Conservation (phyloP, 1,284 basidiomycete genomes). For the Thelephora terrestris region DNA sequence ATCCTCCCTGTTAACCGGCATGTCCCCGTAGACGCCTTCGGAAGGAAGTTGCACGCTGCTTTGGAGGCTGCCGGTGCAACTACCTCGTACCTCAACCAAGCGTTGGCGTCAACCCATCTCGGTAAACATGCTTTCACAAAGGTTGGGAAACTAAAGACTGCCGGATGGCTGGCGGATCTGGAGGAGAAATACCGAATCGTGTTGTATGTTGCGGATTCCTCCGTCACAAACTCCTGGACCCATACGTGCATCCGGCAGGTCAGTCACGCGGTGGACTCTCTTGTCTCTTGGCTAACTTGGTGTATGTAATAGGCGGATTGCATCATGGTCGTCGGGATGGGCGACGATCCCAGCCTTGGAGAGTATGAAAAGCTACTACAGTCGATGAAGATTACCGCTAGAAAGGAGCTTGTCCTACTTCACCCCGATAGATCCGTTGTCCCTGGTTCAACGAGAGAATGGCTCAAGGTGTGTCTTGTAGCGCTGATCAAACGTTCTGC, state of each 20-base stretch:
- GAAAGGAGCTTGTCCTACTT: constrained; percentile 92
- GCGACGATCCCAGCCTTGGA: constrained; percentile 81
- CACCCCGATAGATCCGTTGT: constrained; percentile 87
- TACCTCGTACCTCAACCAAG: constrained; percentile 86
- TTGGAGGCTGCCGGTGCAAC: constrained; percentile 84
- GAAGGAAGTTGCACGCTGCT: constrained; percentile 78
- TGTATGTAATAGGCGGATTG: constrained; percentile 71
- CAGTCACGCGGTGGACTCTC: constrained; percentile 12
- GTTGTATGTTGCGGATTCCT: constrained; percentile 89
- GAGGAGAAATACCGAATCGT: constrained; percentile 89
- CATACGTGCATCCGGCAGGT: constrained; percentile 92
- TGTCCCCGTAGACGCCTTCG: constrained; percentile 82
- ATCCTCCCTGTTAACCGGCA: constrained; percentile 74
- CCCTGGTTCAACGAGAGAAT: constrained; percentile 90
- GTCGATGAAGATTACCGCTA: constrained; percentile 93
- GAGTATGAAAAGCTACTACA: constrained; percentile 90
- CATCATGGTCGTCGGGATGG: constrained; percentile 92
- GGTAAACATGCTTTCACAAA: constrained; percentile 89
- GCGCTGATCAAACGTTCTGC: constrained; percentile 5
- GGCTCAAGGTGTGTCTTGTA: constrained; percentile 71
- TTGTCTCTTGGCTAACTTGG: not conserved
- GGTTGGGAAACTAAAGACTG: constrained; percentile 91
- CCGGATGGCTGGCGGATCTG: constrained; percentile 90
- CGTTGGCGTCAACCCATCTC: constrained; percentile 80
- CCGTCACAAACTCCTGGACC: constrained; percentile 92